Percentiles rank a stretch among this genome's conserved stretches.
Evolutionary conservation across 768 basidiomycete species (phyloP).

Genomic region (Naganishia antarctica): DNA sequence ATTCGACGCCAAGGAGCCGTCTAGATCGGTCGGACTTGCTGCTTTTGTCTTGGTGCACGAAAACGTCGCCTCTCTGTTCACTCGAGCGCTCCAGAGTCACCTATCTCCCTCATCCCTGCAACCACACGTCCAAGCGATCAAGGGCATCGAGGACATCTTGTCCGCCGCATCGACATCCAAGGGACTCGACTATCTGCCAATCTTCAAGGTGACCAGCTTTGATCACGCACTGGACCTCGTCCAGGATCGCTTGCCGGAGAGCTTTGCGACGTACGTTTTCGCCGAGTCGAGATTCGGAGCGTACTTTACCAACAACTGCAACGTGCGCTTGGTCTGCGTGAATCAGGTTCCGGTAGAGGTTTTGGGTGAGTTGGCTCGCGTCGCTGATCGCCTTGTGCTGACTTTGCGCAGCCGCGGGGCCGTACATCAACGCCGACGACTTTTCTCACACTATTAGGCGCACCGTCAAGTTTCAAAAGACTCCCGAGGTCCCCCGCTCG

Average conservation of each 20-base stretch:
- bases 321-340: conserved; percentile 1
- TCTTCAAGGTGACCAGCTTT: conserved; percentile 19
- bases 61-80: conserved; percentile 15
- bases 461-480: conserved; percentile 7
- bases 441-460: conserved; percentile 15
- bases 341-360: conserved; percentile 18
- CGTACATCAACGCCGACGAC: conserved; percentile 15
- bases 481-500: not conserved
- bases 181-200: conserved; percentile 23
- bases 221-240: conserved; percentile 23
- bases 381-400: not conserved
- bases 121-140: conserved; percentile 1
- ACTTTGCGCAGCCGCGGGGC: conserved; percentile 8
- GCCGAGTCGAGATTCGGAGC: conserved; percentile 18
- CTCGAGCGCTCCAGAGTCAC: not conserved
- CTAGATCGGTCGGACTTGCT: not conserved
- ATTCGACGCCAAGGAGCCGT: not conserved
- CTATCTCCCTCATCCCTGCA: not conserved
- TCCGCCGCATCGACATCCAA: not conserved
- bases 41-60: conserved; percentile 23
- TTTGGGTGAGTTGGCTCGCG: conserved; percentile 15
- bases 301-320: conserved; percentile 17
- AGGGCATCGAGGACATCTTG: conserved; percentile 4
- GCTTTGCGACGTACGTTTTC: conserved; percentile 21
- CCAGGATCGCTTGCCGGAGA: not conserved